Conservation (phyloP, 139 green algal genomes). For the Coelastrella sp. region DNA sequence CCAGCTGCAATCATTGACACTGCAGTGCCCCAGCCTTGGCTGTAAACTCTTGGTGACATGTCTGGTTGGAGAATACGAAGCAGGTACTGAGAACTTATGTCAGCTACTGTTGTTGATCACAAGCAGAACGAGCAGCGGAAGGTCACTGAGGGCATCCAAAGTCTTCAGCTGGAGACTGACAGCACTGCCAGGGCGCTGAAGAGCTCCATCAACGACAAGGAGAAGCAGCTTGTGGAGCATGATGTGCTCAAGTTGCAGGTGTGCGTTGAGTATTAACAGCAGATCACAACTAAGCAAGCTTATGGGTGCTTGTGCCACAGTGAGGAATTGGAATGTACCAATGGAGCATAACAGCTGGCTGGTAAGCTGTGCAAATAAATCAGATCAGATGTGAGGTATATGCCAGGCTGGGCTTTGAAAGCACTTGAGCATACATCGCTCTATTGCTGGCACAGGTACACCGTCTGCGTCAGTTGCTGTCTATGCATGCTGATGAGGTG, state of each 20-base stretch:
- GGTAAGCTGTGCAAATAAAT: too few species aligned
- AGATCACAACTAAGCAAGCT: too few species aligned
- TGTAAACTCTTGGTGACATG: not conserved
- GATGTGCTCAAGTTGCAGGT: constrained; percentile 86
- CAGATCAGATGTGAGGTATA: too few species aligned
- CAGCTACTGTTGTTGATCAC: not conserved
- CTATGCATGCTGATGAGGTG: constrained; percentile 76
- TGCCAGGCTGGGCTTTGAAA: too few species aligned
- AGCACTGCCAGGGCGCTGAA: constrained; percentile 46
- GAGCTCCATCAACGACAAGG: constrained; percentile 66
- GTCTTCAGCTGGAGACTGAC: constrained; percentile 78
- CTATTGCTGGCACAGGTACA: constrained; percentile 64
- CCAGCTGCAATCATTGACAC: too few species aligned
- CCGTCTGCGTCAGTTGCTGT: constrained; percentile 74
- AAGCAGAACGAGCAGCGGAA: constrained; percentile 43
- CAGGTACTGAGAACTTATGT: not conserved
- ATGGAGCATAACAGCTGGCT: too few species aligned
- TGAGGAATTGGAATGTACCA: too few species aligned
- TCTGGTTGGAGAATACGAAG: too few species aligned
- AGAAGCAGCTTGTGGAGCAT: constrained; percentile 86
- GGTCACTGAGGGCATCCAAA: constrained; percentile 69
- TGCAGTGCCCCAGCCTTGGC: not conserved
- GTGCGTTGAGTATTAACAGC: too few species aligned
- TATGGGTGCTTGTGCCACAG: too few species aligned
- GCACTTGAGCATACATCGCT: too few species aligned